Base-by-base conservation (phyloP, 768 basidiomycete species). In the Suillus lakei region DNA sequence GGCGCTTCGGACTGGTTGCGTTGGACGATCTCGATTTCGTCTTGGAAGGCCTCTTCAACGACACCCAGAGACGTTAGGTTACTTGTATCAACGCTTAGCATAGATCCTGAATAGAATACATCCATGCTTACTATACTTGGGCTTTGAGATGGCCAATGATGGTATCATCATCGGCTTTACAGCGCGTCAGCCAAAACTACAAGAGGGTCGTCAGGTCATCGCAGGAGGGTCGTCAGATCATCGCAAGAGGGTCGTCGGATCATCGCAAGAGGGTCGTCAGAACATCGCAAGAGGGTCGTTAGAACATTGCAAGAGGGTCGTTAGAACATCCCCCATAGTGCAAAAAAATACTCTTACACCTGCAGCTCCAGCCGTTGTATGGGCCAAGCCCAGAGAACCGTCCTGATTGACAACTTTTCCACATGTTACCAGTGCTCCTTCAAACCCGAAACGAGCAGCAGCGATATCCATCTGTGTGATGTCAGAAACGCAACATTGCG, bases 111-210 rank as follows among this genome's bases (percentile, higher is more conserved):
- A 48, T 26, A 1, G 16, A 62, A 28, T 46, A 36, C 4, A 61
- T 23, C 46, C n/a, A 23, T 23, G 23, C 67, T 60, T 62, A 67
- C 67, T 61, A 67, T 13, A 67, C 30, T 10, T 66, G 67, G 9
- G 64, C 60, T 51, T 66, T 67, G 32, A 67, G 54, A 26, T 65
- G 60, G 3, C 53, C 53, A 5, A 67, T 61, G 18, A 67, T 66
- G 1, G 44, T 43, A 41, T 62, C 9, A 2, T 44, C 50, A 44
- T 61, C 26, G 1, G 64, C 59, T 50, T 26, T 15, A 18, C 67
- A 67, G 4, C 21, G 55, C 18, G 21, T 53, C 4, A 46, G 34
- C 23, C 56, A 62, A 21, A 67, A 67, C 67, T 67, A 23, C 4
- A 30, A 32, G 46, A 56, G 8, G 30, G 18, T 50, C 5, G 13